Conservation (phyloP, 2,329 filamentous ascomycete genomes). For the Truncatella angustata region DNA sequence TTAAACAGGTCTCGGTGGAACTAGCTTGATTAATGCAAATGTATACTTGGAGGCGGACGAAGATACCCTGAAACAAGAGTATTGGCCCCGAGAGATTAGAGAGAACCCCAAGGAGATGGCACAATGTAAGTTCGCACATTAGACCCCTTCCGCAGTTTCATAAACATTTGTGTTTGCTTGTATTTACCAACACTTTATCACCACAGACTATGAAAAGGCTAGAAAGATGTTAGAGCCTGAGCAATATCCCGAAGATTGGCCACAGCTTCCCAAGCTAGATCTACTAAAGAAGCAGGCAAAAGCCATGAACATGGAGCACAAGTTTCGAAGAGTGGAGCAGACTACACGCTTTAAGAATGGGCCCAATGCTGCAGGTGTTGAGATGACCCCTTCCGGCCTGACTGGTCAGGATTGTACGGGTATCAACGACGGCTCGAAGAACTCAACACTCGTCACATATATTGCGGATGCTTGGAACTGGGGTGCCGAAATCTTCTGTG, state of each 20-base stretch:
- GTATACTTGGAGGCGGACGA: conserved; percentile 62
- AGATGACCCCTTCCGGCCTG: conserved; percentile 58
- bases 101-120: conserved; percentile 38
- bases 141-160: not conserved
- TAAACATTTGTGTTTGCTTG: conserved; percentile 1
- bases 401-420: conserved; percentile 64
- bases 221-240: conserved; percentile 56
- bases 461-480: conserved; percentile 69
- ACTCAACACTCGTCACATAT: conserved; percentile 64
- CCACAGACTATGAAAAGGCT: conserved; percentile 55
- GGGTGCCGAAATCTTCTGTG: conserved; percentile 70
- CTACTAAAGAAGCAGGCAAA: conserved; percentile 57
- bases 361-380: conserved; percentile 61
- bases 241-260: conserved; percentile 57
- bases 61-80: conserved; percentile 48
- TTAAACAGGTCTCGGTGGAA: conserved; percentile 59
- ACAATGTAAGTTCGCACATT: conserved; percentile 42
- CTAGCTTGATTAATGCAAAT: conserved; percentile 66
- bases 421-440: conserved; percentile 67
- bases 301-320: conserved; percentile 45
- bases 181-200: too few species aligned
- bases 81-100: conserved; percentile 60
- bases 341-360: conserved; percentile 63
- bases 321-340: conserved; percentile 56
- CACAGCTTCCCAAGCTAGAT: conserved; percentile 54